Conservation (phyloP, 352 stramenopile genomes). For the Globisporangium lucens region DNA sequence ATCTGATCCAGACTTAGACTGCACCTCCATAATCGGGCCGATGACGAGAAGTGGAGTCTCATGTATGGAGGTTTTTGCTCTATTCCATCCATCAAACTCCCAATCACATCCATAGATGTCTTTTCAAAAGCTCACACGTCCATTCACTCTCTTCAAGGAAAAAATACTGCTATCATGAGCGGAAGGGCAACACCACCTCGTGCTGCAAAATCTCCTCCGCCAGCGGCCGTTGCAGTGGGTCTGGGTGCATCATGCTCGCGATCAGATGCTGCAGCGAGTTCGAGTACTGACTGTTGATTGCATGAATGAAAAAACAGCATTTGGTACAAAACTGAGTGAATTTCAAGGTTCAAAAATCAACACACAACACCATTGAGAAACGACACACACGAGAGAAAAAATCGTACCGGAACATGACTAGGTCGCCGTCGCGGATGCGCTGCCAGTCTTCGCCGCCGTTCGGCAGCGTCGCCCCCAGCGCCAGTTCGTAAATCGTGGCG, state of each 20-base stretch:
- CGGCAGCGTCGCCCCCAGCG: constrained; percentile 60
- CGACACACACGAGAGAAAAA: background rate
- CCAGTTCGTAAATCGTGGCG: constrained; percentile 82
- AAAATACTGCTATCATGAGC: constrained; percentile 5
- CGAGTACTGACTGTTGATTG: constrained; percentile 66
- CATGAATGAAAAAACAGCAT: background rate
- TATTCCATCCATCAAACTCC: background rate
- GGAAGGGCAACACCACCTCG: constrained; percentile 72
- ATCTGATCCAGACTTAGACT: too few species aligned
- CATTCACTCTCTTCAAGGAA: background rate
- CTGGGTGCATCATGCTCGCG: constrained; percentile 84
- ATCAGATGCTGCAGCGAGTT: constrained; percentile 87
- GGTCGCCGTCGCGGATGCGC: constrained; percentile 80
- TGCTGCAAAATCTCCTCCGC: constrained; percentile 85
- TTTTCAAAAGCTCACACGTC: background rate
- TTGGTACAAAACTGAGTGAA: background rate
- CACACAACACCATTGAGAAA: background rate
- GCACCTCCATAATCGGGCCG: background rate
- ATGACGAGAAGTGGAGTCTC: background rate
- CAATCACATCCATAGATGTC: background rate
- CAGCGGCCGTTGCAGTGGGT: constrained; percentile 74
- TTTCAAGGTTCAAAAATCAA: background rate
- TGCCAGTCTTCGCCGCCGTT: constrained; percentile 82
- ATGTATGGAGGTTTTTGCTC: background rate
- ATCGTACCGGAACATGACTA: constrained; percentile 68